These are phyloP conservation scores for Physcomitrellopsis africana DNA, from an alignment of 225 moss, liverwort and hornwort species.

Conservation along the genomic window DNA sequence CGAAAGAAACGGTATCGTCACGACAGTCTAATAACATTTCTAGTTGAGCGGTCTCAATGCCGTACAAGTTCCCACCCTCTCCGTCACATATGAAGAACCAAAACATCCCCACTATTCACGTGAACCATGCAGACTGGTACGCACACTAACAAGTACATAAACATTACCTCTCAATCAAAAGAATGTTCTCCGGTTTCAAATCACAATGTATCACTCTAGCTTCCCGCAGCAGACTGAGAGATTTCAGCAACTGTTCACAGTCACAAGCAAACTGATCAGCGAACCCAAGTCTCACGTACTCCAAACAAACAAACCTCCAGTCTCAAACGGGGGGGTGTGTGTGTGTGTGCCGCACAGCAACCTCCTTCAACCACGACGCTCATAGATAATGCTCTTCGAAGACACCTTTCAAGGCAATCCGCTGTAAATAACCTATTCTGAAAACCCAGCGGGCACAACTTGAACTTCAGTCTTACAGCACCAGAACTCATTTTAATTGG, in stretches of 20 bases:
- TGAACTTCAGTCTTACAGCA: neutral
- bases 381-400: neutral
- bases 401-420: neutral
- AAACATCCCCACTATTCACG: slow-evolving; percentile 4
- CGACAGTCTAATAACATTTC: neutral
- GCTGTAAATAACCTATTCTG: neutral
- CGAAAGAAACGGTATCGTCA: neutral
- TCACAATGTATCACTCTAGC: slow-evolving; percentile 93
- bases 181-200: slow-evolving; percentile 93
- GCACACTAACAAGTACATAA: neutral
- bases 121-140: neutral
- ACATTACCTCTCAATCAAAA: slow-evolving; percentile 57
- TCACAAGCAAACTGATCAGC: slow-evolving; percentile 1
- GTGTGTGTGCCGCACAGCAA: neutral
- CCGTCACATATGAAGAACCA: neutral
- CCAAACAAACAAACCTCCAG: slow-evolving; percentile 13
- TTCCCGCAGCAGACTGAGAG: slow-evolving; percentile 76
- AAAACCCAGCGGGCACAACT: neutral
- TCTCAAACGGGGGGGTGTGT: neutral
- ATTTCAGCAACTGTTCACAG: slow-evolving; percentile 74
- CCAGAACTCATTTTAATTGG: too few species aligned
- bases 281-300: neutral
- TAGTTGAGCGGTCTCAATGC: neutral
- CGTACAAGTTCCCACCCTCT: neutral
- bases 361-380: too few species aligned